These are phyloP conservation scores for Cryptococcus jaspeensis DNA, from an alignment of 1,284 basidiomycete species.

Conservation along the genomic window DNA sequence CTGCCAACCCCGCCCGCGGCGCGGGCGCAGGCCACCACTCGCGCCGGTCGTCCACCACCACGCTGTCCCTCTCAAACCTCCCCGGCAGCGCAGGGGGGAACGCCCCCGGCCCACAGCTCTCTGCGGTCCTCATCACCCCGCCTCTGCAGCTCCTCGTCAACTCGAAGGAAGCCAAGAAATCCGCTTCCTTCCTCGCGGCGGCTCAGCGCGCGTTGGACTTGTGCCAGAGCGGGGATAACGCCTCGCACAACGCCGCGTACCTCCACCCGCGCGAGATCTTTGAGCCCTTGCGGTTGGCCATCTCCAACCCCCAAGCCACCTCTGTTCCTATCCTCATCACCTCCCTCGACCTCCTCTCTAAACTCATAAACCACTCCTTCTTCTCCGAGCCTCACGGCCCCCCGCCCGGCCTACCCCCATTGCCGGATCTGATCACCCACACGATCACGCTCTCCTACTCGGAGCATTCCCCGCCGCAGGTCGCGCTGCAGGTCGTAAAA, in stretches of 20 bases:
- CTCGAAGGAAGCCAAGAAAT: constrained; percentile 86
- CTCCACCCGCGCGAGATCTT: constrained; percentile 75
- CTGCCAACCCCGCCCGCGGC: constrained; percentile 13
- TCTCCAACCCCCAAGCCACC: constrained; percentile 68
- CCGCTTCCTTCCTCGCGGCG: constrained; percentile 73
- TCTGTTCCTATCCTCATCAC: constrained; percentile 90
- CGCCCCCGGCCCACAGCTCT: constrained; percentile 43
- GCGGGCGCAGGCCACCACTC: constrained; percentile 27
- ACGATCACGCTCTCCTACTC: constrained; percentile 91
- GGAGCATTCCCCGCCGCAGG: constrained; percentile 79
- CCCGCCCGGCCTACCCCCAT: constrained; percentile 60
- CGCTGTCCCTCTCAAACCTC: constrained; percentile 32
- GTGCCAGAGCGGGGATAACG: constrained; percentile 68
- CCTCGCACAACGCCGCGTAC: constrained; percentile 55
- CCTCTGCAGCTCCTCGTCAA: constrained; percentile 83
- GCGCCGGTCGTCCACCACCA: constrained; percentile 37
- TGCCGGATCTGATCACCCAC: constrained; percentile 87
- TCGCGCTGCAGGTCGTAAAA: constrained; percentile 93
- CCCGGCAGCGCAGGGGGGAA: constrained; percentile 7
- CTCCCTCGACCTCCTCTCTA: constrained; percentile 91
- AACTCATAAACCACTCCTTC: constrained; percentile 93
- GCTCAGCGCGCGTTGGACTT: constrained; percentile 79
- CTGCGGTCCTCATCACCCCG: constrained; percentile 63
- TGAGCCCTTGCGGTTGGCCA: constrained; percentile 86
- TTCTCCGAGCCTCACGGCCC: constrained; percentile 62